A percentile compares a stretch with the other conserved stretches of the same genome.
These are phyloP conservation scores for Termitomyces sp. DNA, from an alignment of 768 basidiomycete species.

Conservation along the genomic window DNA sequence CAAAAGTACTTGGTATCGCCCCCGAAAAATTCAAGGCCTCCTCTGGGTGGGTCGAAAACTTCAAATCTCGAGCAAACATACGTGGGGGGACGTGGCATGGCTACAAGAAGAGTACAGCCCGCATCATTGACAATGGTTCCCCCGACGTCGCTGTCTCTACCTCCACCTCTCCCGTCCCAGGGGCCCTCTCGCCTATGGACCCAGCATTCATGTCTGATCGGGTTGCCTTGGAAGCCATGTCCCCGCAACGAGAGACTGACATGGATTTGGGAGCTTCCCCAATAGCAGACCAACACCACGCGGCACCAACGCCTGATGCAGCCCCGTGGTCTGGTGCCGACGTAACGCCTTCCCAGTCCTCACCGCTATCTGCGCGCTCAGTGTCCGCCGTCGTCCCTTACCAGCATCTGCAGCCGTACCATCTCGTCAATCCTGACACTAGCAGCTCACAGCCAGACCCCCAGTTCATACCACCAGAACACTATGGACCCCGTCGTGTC, in stretches of 20 bases:
- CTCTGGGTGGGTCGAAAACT: slow-evolving; percentile 89
- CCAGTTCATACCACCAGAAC: neutral
- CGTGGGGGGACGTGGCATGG: slow-evolving; percentile 57
- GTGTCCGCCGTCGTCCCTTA: neutral
- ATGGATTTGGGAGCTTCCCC: slow-evolving; percentile 29
- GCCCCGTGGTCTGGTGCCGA: slow-evolving; percentile 15
- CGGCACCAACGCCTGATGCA: slow-evolving; percentile 1
- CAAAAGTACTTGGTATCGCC: slow-evolving; percentile 46
- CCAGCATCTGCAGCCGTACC: neutral
- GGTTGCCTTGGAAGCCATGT: slow-evolving; percentile 16
- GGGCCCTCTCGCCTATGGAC: slow-evolving; percentile 31
- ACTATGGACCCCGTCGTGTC: slow-evolving; percentile 5
- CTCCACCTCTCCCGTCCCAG: neutral
- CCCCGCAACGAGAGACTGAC: slow-evolving; percentile 17
- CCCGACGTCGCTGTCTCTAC: neutral
- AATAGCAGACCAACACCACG: slow-evolving; percentile 2
- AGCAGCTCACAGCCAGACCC: neutral
- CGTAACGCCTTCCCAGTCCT: slow-evolving; percentile 6
- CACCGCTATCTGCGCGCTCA: slow-evolving; percentile 8
- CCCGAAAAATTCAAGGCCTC: slow-evolving; percentile 87
- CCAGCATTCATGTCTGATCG: slow-evolving; percentile 30
- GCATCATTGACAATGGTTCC: slow-evolving; percentile 13
- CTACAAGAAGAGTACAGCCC: slow-evolving; percentile 20
- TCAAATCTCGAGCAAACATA: slow-evolving; percentile 79
- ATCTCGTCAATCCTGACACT: neutral